A percentile compares a stretch with the other conserved stretches of the same genome.
Evolutionary conservation across 2,329 filamentous ascomycete species (phyloP).

Genomic region (Westerdykella ornata): DNA sequence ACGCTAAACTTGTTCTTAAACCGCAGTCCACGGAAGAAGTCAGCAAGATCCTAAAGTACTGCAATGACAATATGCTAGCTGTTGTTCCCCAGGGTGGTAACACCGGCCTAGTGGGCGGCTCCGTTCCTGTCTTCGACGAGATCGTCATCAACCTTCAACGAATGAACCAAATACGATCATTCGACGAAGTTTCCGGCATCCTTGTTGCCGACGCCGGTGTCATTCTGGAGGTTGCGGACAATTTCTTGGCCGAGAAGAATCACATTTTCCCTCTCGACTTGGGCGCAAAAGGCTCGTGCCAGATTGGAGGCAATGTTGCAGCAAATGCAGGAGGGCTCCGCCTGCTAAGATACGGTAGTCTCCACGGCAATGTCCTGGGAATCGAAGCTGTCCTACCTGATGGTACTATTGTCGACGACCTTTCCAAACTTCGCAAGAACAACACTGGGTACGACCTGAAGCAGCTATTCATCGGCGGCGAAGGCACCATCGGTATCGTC

Average conservation of each 20-base stretch:
- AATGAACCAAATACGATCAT: conserved; percentile 86
- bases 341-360: conserved; percentile 82
- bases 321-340: conserved; percentile 92
- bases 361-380: conserved; percentile 88
- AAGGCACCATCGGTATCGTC: conserved; percentile 91
- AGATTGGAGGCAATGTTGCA: conserved; percentile 90
- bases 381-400: conserved; percentile 91
- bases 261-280: conserved; percentile 94
- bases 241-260: conserved; percentile 71
- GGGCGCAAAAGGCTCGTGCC: conserved; percentile 95
- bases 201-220: conserved; percentile 86
- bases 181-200: conserved; percentile 87
- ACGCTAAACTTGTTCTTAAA: conserved; percentile 79
- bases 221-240: conserved; percentile 83
- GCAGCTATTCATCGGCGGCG: conserved; percentile 91
- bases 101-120: conserved; percentile 90
- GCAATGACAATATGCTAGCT: conserved; percentile 84
- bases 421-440: conserved; percentile 87
- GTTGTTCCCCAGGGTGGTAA: conserved; percentile 97
- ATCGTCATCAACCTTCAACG: conserved; percentile 86
- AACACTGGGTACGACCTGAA: conserved; percentile 98
- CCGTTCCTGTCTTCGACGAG: conserved; percentile 95
- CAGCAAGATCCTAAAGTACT: conserved; percentile 86
- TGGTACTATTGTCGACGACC: conserved; percentile 83
- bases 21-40: conserved; percentile 80